These are phyloP conservation scores for Syzygium grande DNA, from an alignment of 345 rosid species.

Conservation along the genomic window DNA sequence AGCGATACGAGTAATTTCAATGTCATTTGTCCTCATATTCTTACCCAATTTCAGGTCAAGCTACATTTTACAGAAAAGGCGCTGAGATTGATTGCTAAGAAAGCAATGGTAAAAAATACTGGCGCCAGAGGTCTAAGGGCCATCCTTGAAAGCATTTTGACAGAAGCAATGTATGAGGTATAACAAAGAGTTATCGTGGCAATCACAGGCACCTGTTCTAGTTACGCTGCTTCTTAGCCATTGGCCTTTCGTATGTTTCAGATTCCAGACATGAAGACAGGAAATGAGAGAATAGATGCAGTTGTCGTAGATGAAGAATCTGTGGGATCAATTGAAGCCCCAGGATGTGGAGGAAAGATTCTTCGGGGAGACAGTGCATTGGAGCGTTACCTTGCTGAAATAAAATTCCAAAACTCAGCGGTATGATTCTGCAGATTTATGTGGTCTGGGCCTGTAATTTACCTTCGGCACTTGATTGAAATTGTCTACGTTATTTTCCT, in stretches of 20 bases:
- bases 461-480: not conserved
- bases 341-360: slow-evolving; percentile 67
- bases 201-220: not conserved
- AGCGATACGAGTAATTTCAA: not conserved
- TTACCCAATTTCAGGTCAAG: slow-evolving; percentile 56
- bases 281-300: slow-evolving; percentile 61
- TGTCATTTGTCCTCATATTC: not conserved
- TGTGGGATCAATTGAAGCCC: slow-evolving; percentile 41
- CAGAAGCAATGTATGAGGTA: slow-evolving; percentile 99
- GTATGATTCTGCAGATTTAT: slow-evolving; percentile 24
- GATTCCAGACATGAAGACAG: slow-evolving; percentile 75
- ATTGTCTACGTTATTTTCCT: not conserved
- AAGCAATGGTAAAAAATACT: slow-evolving; percentile 84
- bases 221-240: not conserved
- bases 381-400: slow-evolving; percentile 42
- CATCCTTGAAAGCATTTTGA: slow-evolving; percentile 77
- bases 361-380: slow-evolving; percentile 75
- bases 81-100: slow-evolving; percentile 62
- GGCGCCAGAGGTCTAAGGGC: slow-evolving; percentile 96
- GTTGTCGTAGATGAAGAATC: slow-evolving; percentile 82
- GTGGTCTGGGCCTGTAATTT: not conserved
- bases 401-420: slow-evolving; percentile 25
- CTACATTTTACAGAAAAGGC: slow-evolving; percentile 80
- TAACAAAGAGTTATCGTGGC: not conserved
- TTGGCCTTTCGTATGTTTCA: slow-evolving; percentile 19